Evolutionary conservation across 768 basidiomycete genomes (phyloP), one percentile per base, ranked within the genome.

Genomic region (Dacryopinax spathularia): DNA sequence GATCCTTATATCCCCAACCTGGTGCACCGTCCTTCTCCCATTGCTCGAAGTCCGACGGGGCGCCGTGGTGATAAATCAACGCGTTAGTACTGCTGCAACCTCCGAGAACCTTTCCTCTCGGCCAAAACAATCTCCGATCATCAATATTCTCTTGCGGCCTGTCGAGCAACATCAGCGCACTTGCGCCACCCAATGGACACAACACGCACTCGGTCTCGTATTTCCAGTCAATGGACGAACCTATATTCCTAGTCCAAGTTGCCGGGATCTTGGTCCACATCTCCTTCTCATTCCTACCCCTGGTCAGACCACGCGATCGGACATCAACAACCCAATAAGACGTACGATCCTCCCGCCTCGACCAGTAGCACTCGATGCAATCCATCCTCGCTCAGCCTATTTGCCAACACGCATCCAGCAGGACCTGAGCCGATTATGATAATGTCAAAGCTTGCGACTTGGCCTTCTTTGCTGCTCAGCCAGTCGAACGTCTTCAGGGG

Each of bases 91-190:
- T 25, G 34, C 29, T 83, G 63, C 87, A 89, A 69, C 87, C 87
- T 25, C 87, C 87, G 5, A 89, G 78, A 70, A 89, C 75, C 69
- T 83, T 87, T 1, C 86, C 87, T 75, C 87, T 75, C 0, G 87
- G 87, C 83, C 84, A 88, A 63, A 76, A 84, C 35, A 78, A 75
- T 65, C 73, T 75, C 68, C 75, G 75, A 20, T 78, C 77, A 34
- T 74, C 75, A 1, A 82, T 81, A 65, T 79, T 72, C 4, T 67
- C 64, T 68, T 87, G 86, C 0, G 83, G 80, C 20, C 81, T 80
- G 0, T 87, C 29, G 88, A 64, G 34, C 77, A 71, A 69, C 81
- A 86, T 41, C 5, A 33, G 82, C 80, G 69, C 81, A 77, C 43
- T 76, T 75, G 2, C 12, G n/a, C 61, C 73, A n/a, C 65, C 71